These are phyloP conservation scores for Marasmius fiardii DNA, from an alignment of 1,284 basidiomycete species.

Conservation along the genomic window DNA sequence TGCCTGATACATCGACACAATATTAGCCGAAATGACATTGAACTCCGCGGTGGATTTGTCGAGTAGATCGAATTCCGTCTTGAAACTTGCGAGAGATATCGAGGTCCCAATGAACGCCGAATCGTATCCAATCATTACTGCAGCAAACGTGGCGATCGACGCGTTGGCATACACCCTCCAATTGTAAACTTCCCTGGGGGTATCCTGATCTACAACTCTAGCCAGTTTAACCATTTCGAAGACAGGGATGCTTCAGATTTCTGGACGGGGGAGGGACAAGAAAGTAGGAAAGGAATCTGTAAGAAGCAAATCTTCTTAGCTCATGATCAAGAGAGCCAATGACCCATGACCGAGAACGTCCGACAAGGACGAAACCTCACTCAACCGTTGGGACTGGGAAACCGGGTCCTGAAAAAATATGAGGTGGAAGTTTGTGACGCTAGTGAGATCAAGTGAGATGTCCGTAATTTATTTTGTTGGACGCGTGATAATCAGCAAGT, in stretches of 20 bases:
- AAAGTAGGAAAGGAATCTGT: not conserved
- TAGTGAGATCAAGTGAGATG: no score
- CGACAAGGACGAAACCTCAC: no score
- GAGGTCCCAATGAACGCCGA: slow-evolving; percentile 37
- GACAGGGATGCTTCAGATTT: slow-evolving; percentile 23
- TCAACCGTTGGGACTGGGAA: no score
- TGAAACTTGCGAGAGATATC: slow-evolving; percentile 42
- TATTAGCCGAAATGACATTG: slow-evolving; percentile 38
- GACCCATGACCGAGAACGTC: no score
- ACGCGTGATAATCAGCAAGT: no score
- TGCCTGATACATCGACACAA: slow-evolving; percentile 46
- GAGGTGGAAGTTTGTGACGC: no score
- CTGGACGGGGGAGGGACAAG: not conserved
- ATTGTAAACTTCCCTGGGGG: slow-evolving; percentile 47
- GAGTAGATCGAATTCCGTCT: slow-evolving; percentile 36
- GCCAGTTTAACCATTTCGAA: slow-evolving; percentile 17
- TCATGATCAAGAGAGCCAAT: no score
- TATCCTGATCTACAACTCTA: slow-evolving; percentile 36
- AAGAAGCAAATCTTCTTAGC: no score
- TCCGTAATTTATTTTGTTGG: no score
- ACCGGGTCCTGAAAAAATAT: no score
- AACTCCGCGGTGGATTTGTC: slow-evolving; percentile 28
- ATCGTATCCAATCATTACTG: slow-evolving; percentile 39
- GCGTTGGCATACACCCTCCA: slow-evolving; percentile 40
- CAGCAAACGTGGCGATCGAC: slow-evolving; percentile 34